phyloP scores from a whole-genome alignment of 2,329 filamentous ascomycete species.

The Dothistroma pini region DNA sequence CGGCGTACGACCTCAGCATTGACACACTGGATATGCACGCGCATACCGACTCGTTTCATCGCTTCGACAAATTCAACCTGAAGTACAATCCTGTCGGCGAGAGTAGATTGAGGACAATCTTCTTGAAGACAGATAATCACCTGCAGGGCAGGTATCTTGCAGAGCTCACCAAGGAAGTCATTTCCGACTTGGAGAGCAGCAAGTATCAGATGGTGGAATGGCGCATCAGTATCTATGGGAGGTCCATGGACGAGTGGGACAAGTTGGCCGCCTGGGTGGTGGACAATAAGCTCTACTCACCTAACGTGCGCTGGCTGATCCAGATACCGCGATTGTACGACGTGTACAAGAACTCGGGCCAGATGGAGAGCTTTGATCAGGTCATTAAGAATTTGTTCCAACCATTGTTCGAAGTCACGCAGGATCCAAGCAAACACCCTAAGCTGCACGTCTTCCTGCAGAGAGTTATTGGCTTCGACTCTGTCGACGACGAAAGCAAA shows the following conservation, averaged over 20 bases:
- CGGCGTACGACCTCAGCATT: constrained; percentile 95
- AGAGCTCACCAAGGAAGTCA: constrained; percentile 97
- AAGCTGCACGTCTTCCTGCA: constrained; percentile 95
- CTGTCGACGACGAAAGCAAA: constrained; percentile 98
- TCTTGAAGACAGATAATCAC: constrained; percentile 97
- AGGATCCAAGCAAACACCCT: constrained; percentile 77
- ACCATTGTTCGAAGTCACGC: constrained; percentile 90
- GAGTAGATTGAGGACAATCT: constrained; percentile 93
- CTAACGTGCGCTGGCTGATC: constrained; percentile 95
- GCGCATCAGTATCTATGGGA: constrained; percentile 96
- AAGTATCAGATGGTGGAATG: constrained; percentile 99
- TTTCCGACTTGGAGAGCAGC: constrained; percentile 93
- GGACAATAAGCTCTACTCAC: constrained; percentile 96
- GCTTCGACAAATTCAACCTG: constrained; percentile 99
- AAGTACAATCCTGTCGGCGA: constrained; percentile 99
- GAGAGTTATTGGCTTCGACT: constrained; percentile 93
- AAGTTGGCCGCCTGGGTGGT: constrained; percentile 96
- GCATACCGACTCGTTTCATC: constrained; percentile 96
- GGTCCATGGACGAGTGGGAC: constrained; percentile 91
- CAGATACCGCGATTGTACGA: constrained; percentile 93
- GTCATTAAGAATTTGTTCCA: constrained; percentile 89
- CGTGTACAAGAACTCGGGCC: constrained; percentile 83
- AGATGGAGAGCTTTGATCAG: constrained; percentile 88
- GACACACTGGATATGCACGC: constrained; percentile 99
- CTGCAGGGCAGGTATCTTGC: constrained; percentile 94